Evolutionary conservation across 2,329 filamentous ascomycete species (phyloP).

Genomic region (Curvularia spicifera): DNA sequence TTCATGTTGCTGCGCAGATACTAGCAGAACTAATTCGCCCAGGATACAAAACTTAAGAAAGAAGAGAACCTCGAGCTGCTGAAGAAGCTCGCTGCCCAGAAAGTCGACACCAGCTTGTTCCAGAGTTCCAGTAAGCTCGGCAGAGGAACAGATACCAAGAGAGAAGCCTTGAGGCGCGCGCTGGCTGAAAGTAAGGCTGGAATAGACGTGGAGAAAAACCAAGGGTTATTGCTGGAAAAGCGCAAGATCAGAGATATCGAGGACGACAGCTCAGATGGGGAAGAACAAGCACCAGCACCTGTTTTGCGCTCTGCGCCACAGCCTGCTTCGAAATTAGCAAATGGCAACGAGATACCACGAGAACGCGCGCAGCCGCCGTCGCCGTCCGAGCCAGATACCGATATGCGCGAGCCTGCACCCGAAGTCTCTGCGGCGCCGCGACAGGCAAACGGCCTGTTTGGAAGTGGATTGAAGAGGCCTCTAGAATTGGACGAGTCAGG

Average conservation of each 20-base stretch:
- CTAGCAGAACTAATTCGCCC: slow-evolving; percentile 13
- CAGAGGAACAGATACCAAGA: slow-evolving; percentile 70
- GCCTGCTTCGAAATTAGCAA: slow-evolving; percentile 2
- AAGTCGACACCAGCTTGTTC: slow-evolving; percentile 82
- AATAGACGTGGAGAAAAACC: slow-evolving; percentile 61
- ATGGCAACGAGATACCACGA: slow-evolving; percentile 3
- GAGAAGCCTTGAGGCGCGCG: slow-evolving; percentile 69
- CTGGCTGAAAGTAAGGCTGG: slow-evolving; percentile 70
- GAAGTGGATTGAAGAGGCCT: slow-evolving; percentile 85
- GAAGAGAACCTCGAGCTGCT: slow-evolving; percentile 88
- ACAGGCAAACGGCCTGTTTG: slow-evolving; percentile 52
- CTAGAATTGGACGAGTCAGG: slow-evolving; percentile 81
- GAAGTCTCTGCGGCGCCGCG: slow-evolving; percentile 7
- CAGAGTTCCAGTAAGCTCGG: slow-evolving; percentile 80
- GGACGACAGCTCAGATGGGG: slow-evolving; percentile 41
- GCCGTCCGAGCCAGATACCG: slow-evolving; percentile 22
- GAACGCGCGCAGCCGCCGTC: slow-evolving; percentile 30
- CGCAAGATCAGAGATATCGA: slow-evolving; percentile 34
- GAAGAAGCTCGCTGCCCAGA: slow-evolving; percentile 78
- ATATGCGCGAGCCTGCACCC: slow-evolving; percentile 11
- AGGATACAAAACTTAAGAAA: slow-evolving; percentile 90
- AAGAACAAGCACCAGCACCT: slow-evolving; percentile 11
- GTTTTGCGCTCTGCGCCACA: slow-evolving; percentile 1
- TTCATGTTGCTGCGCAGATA: neutral
- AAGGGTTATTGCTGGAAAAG: slow-evolving; percentile 61